Evolutionary conservation across 768 basidiomycete genomes (phyloP).

Genomic region (Mycena leptocephala): DNA sequence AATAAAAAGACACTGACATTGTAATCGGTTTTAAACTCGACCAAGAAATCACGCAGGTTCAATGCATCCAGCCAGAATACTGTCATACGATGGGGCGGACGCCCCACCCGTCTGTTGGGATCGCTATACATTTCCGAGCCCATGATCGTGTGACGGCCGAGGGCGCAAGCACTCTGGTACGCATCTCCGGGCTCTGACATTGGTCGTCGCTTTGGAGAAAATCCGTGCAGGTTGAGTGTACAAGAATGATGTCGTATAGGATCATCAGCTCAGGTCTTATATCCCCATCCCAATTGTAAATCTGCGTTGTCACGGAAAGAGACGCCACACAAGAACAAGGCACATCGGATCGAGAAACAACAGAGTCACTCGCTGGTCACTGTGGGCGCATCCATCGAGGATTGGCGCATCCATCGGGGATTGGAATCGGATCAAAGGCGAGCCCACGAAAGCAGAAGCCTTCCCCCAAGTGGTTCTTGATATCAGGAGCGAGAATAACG

Average conservation of each 20-base stretch:
- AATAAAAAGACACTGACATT: background rate
- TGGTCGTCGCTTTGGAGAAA: background rate
- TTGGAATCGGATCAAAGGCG: too few species aligned
- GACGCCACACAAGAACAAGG: slow-evolving; percentile 16
- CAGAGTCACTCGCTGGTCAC: background rate
- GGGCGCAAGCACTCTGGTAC: background rate
- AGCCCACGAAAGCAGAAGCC: too few species aligned
- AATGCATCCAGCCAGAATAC: background rate
- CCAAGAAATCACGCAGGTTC: background rate
- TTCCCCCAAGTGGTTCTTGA: too few species aligned
- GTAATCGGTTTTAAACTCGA: background rate
- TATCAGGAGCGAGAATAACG: too few species aligned
- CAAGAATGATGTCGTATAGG: background rate
- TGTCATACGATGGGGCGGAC: background rate
- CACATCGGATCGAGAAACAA: background rate
- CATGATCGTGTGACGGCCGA: background rate
- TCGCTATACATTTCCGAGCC: background rate
- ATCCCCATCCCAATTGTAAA: too few species aligned
- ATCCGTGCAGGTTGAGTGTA: background rate
- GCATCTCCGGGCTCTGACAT: background rate
- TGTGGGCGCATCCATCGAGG: slow-evolving; percentile 20
- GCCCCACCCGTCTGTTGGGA: background rate
- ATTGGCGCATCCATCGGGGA: too few species aligned
- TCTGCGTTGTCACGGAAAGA: background rate
- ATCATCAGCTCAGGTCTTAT: background rate